Evolutionary conservation across 306 rosid genomes (phyloP), one percentile per base, ranked within the genome.

Genomic region (Rosa lucieae): DNA sequence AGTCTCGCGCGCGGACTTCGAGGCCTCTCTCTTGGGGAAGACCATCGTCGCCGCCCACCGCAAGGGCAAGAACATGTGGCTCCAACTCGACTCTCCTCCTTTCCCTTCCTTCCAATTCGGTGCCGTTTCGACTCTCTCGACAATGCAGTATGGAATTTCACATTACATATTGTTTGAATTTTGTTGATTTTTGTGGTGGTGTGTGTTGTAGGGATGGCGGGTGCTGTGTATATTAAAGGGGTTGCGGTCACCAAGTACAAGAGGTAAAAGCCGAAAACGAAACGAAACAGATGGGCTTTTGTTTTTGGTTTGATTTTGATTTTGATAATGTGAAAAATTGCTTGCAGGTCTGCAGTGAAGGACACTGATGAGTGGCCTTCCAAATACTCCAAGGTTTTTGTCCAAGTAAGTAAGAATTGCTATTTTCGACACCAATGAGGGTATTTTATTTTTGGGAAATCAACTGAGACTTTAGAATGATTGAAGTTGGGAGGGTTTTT

Each of bases 81-180:
- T 94, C 65, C 85, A 81, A 42, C 97, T 94, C 8, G 92, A 92
- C 79, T 91, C 97, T 3, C 97, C 97, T 42, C 99, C 99, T 10
- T 92, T 94, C 76, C 99, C 99, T 73, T 86, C 97, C 42, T 94
- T 94, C 85, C 97, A 94, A 87, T 94, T 94, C 68, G 99, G 97
- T 94, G 72, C 82, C 9, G 6, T 39, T 13, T 49, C 15, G 17
- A 62, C 21, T 46, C 63, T 32, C 37, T 32, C 37, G 37, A 32
- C 37, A 2, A 32, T 32, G 37, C 37, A 32, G 37, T 32, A 32
- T 32, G 37, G 37, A 32, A 32, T 32, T 49, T 47, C 15, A 47
- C 15, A 11, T 32, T 32, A 32, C 37, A 32, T 32, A 32, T 32
- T 32, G 37, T 47, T 47, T 0, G 1, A n/a, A 20, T 59, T 13